These are phyloP conservation scores for Protomyces inundatus DNA, from an alignment of 1,139 yeast genomes.

Conservation along the genomic window DNA sequence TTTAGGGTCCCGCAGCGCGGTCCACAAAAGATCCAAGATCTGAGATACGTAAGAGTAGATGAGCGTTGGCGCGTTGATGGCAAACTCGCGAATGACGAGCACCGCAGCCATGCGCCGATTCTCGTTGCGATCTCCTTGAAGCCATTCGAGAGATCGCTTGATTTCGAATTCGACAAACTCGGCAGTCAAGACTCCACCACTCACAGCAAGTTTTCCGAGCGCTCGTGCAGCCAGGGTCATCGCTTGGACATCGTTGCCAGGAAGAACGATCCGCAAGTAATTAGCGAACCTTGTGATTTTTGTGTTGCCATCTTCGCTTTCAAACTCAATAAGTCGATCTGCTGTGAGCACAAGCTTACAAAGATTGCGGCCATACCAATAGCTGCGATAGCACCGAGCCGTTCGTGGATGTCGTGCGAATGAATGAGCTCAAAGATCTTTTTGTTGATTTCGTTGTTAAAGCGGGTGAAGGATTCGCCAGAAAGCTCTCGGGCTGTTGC, in stretches of 20 bases:
- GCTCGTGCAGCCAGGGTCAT: constrained; percentile 84
- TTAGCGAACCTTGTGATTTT: constrained; percentile 88
- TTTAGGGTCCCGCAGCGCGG: constrained; percentile 75
- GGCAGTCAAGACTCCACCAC: constrained; percentile 83
- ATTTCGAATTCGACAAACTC: constrained; percentile 93
- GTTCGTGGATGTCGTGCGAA: constrained; percentile 63
- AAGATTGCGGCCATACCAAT: constrained; percentile 40
- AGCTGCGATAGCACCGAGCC: constrained; percentile 87
- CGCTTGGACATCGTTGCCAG: constrained; percentile 75
- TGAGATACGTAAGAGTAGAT: constrained; percentile 72
- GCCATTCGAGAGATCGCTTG: constrained; percentile 83
- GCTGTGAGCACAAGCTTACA: not conserved
- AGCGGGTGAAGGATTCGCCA: constrained; percentile 70
- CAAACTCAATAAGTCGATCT: constrained; percentile 77
- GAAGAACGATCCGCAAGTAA: constrained; percentile 71
- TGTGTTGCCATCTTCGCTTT: constrained; percentile 72
- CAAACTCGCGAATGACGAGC: constrained; percentile 73
- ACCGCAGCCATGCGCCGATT: constrained; percentile 87
- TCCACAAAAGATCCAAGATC: constrained; percentile 79
- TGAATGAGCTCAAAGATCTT: constrained; percentile 80
- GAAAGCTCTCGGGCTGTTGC: constrained; percentile 69
- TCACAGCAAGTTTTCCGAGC: constrained; percentile 78
- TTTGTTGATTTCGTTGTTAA: constrained; percentile 81
- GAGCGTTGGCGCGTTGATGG: constrained; percentile 80
- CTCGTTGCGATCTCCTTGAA: constrained; percentile 66